Percentiles rank a stretch among this genome's conserved stretches.
phyloP scores from a whole-genome alignment of 208 protist genomes.

The Tritrichomonas musculus region DNA sequence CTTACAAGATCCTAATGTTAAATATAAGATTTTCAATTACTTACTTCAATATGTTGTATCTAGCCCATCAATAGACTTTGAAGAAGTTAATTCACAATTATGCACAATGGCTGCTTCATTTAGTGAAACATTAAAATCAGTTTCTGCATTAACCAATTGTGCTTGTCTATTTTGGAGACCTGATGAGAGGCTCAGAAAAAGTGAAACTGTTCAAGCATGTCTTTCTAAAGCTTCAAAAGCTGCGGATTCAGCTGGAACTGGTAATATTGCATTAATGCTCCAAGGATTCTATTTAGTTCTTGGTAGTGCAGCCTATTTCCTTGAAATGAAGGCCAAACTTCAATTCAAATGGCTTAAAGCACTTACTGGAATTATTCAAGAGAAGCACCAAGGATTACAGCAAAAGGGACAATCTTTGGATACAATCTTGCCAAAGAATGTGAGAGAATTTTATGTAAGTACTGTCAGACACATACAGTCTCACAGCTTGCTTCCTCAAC shows the following conservation, averaged over 20 bases:
- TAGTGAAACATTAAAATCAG: neutral
- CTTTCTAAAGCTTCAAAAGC: neutral
- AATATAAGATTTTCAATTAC: neutral
- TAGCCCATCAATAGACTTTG: neutral
- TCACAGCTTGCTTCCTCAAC: neutral
- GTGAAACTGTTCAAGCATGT: neutral
- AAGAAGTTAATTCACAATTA: neutral
- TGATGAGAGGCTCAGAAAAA: neutral
- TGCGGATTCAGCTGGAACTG: neutral
- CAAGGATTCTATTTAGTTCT: neutral
- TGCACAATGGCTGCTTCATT: neutral
- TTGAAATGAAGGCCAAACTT: neutral
- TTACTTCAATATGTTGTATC: neutral
- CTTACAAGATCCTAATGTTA: neutral
- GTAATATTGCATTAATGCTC: neutral
- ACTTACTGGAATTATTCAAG: neutral
- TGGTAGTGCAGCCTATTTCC: neutral
- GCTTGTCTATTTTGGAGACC: neutral
- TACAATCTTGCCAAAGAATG: neutral
- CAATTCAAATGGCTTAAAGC: neutral
- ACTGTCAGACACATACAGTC: neutral
- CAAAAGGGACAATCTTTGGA: neutral
- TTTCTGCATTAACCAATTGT: neutral
- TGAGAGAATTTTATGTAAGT: neutral
- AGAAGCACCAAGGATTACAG: neutral